Conservation (phyloP, 2,329 filamentous ascomycete genomes). For the Fusarium incarnatum region DNA sequence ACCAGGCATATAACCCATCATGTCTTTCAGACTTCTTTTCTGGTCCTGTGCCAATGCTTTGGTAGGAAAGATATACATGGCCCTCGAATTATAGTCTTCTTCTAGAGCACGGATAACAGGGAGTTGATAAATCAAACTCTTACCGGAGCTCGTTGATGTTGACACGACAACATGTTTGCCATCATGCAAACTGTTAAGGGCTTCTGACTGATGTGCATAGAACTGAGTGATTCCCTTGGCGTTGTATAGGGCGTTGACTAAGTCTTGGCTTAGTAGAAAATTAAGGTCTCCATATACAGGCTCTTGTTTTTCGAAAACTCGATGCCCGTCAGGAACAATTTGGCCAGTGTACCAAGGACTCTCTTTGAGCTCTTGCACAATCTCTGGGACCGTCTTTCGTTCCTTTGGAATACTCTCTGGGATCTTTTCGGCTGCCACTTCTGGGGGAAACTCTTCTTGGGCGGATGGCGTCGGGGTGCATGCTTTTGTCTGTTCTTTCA, state of each 20-base stretch:
- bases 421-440: slow-evolving; percentile 58
- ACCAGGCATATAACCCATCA: slow-evolving; percentile 82
- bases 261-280: slow-evolving; percentile 86
- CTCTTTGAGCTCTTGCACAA: slow-evolving; percentile 83
- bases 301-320: slow-evolving; percentile 88
- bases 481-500: slow-evolving; percentile 68
- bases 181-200: slow-evolving; percentile 86
- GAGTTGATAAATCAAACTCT: slow-evolving; percentile 97
- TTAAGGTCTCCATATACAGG: slow-evolving; percentile 84
- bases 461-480: slow-evolving; percentile 72
- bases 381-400: slow-evolving; percentile 83
- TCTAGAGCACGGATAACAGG: slow-evolving; percentile 91
- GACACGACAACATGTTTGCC: slow-evolving; percentile 91
- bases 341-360: slow-evolving; percentile 91
- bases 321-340: slow-evolving; percentile 92
- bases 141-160: slow-evolving; percentile 95
- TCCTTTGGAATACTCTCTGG: slow-evolving; percentile 82
- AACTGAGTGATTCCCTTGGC: slow-evolving; percentile 86
- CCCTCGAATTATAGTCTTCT: slow-evolving; percentile 78
- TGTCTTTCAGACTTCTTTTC: slow-evolving; percentile 84
- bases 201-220: slow-evolving; percentile 92
- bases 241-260: slow-evolving; percentile 98
- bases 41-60: slow-evolving; percentile 98
- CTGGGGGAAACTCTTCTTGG: slow-evolving; percentile 48
- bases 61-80: slow-evolving; percentile 98